Conservation (phyloP, 148 eudicot genomes). For the Silene latifolia region DNA sequence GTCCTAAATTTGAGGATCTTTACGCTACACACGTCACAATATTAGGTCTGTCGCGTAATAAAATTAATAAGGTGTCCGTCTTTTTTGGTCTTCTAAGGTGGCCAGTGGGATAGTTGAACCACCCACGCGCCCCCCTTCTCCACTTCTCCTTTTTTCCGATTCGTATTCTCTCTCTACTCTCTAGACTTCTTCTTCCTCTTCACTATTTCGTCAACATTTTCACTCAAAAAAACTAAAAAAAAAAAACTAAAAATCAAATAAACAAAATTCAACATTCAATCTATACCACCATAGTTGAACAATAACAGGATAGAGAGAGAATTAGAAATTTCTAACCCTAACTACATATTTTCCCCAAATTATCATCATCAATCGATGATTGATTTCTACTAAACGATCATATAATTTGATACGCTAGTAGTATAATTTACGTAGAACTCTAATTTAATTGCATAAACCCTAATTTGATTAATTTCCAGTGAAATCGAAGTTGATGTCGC, state of each 20-base stretch:
- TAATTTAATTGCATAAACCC: conserved; percentile 13
- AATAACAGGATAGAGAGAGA: not conserved
- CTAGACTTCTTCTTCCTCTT: not conserved
- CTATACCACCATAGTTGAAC: not conserved
- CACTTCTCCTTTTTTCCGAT: conserved; percentile 11
- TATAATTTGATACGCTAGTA: not conserved
- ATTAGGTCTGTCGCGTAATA: too few relatives aligned
- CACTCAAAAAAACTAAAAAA: not conserved
- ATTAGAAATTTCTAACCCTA: not conserved
- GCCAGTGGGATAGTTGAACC: too few relatives aligned
- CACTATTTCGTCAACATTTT: conserved; percentile 21
- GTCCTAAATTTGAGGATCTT: not conserved
- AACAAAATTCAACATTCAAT: not conserved
- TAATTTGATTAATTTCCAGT: too few relatives aligned
- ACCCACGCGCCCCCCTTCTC: conserved; percentile 18
- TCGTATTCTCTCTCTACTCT: conserved; percentile 11
- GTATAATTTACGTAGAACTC: conserved; percentile 18
- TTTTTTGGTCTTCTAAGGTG: too few relatives aligned
- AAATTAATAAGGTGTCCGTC: too few relatives aligned
- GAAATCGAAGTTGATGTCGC: conserved; percentile 33
- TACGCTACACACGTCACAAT: too few relatives aligned
- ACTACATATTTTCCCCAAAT: not conserved
- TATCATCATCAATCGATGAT: not conserved
- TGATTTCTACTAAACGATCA: not conserved
- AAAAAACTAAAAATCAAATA: not conserved